Conservation (phyloP, 2,329 filamentous ascomycete genomes). For the Clonostachys sp. region DNA sequence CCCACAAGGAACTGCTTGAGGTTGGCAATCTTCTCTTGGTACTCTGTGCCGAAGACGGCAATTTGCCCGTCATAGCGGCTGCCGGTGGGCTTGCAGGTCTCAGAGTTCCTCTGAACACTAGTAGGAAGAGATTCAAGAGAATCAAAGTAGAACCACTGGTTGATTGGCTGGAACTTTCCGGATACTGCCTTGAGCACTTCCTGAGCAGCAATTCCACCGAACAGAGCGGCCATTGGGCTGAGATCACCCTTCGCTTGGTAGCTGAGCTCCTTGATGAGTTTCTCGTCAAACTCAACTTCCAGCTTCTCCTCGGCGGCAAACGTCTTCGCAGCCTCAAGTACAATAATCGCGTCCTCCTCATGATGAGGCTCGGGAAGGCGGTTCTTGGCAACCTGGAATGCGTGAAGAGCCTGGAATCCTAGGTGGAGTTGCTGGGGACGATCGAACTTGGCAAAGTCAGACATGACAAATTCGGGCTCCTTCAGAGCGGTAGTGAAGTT, state of each 20-base stretch:
- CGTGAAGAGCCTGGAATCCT: constrained; percentile 87
- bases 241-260: constrained; percentile 92
- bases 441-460: constrained; percentile 97
- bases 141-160: constrained; percentile 96
- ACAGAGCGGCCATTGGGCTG: constrained; percentile 89
- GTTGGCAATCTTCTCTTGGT: constrained; percentile 89
- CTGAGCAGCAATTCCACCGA: constrained; percentile 88
- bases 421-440: constrained; percentile 87
- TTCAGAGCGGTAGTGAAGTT: constrained; percentile 71
- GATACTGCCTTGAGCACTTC: constrained; percentile 96
- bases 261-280: constrained; percentile 86
- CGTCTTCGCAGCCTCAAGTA: constrained; percentile 70
- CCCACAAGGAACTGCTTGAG: constrained; percentile 92
- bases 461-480: constrained; percentile 84
- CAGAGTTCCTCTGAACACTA: constrained; percentile 70
- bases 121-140: constrained; percentile 91
- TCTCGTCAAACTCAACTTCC: constrained; percentile 76
- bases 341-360: constrained; percentile 73
- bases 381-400: constrained; percentile 72
- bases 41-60: constrained; percentile 89
- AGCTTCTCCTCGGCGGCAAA: constrained; percentile 68
- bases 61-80: constrained; percentile 96
- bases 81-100: constrained; percentile 79
- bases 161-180: constrained; percentile 93
- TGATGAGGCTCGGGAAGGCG: constrained; percentile 80